A percentile compares a stretch with the other conserved stretches of the same genome.
Conservation (phyloP, 805 yeast species). For the Cyberlindnera meyerae region DNA sequence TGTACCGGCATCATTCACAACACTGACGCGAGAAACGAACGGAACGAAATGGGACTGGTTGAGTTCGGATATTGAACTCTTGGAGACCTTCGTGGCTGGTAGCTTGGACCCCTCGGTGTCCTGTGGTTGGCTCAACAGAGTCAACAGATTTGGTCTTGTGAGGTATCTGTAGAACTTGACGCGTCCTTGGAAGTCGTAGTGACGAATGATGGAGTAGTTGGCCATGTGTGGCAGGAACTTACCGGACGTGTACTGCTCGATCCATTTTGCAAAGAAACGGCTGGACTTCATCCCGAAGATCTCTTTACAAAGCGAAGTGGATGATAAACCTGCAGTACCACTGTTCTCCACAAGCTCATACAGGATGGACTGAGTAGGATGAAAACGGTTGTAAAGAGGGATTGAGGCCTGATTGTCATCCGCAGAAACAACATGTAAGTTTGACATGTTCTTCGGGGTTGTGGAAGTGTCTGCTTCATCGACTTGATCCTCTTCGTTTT, state of each 20-base stretch:
- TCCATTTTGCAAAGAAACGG: slow-evolving; percentile 45
- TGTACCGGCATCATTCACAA: slow-evolving; percentile 5
- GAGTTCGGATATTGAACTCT: slow-evolving; percentile 16
- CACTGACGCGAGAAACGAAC: slow-evolving; percentile 16
- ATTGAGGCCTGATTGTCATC: slow-evolving; percentile 7
- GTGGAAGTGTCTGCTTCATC: slow-evolving; percentile 21
- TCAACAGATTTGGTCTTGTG: slow-evolving; percentile 37
- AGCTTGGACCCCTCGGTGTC: slow-evolving; percentile 28
- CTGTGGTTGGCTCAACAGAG: slow-evolving; percentile 25
- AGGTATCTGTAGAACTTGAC: slow-evolving; percentile 66
- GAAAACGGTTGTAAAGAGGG: slow-evolving; percentile 43
- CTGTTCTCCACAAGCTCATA: slow-evolving; percentile 40
- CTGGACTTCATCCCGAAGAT: slow-evolving; percentile 53
- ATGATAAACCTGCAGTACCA: slow-evolving; percentile 50
- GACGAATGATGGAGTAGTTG: slow-evolving; percentile 45
- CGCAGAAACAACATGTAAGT: slow-evolving; percentile 17
- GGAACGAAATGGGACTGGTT: slow-evolving; percentile 25
- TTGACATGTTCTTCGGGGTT: slow-evolving; percentile 14
- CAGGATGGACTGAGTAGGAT: slow-evolving; percentile 63
- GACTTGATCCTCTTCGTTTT: slow-evolving; percentile 20
- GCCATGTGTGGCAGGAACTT: slow-evolving; percentile 28
- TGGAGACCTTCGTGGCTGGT: slow-evolving; percentile 15
- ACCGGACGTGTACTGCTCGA: slow-evolving; percentile 42
- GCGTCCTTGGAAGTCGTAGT: slow-evolving; percentile 71
- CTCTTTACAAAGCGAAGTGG: slow-evolving; percentile 45